Base-by-base conservation (phyloP, 306 rosid species). In the Cicer pinnatifidum region DNA sequence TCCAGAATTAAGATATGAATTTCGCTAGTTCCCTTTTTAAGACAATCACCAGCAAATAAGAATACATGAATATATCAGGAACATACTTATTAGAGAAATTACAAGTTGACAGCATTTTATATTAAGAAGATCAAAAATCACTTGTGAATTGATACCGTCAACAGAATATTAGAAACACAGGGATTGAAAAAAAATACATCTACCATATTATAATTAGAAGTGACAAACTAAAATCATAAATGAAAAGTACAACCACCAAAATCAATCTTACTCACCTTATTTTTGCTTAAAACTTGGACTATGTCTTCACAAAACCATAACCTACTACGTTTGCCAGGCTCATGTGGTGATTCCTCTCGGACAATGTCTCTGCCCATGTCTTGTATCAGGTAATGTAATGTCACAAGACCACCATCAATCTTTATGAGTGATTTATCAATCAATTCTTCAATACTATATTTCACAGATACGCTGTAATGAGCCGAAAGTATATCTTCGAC, bases 381-480 rank as follows among this genome's bases (percentile, higher is more conserved):
- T 60, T 60, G 67, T 12, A 60, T 35, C 28, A 12, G 17, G 0
- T 23, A 6, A 57, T 75, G 80, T 38, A 75, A 52, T 52, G 45
- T 53, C 47, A 75, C 37, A 43, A 0, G 5, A 23, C 13, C 33
- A 40, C 20, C 13, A 7, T 52, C 16, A 41, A 78, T 28, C 2
- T 37, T 50, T 46, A 78, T 3, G 6, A 71, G 78, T 41, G 73
- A 78, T 52, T 64, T 78, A n/a, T 71, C 82, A 8, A 28, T 43
- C 67, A 78, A n/a, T 4, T 51, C 37, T 7, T 0, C 1, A 41
- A 71, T 52, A 3, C 68, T 52, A 63, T 0, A 3, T 20, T 15
- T 13, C 28, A 40, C 28, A 4, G 43, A 23, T 0, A 47, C 19
- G 35, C 53, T 37, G 35, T 58, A 15, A 39, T 70, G 66, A 8